Base-by-base conservation (phyloP, 306 rosid genomes). In the Betula pendula region DNA sequence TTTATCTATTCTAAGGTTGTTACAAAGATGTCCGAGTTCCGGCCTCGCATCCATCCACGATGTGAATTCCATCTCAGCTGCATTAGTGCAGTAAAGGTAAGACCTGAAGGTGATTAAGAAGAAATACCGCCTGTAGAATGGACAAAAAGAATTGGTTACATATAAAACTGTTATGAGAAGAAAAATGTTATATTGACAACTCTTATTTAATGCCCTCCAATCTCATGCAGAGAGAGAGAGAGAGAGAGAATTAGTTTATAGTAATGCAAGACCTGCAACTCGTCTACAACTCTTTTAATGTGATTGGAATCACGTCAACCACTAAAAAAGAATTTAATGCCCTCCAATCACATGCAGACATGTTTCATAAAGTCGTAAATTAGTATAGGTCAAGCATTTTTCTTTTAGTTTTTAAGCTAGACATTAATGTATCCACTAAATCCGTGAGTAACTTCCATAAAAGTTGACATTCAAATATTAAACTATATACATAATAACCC, bases 1-100 rank as follows among this genome's bases (percentile, higher is more conserved):
- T 81, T 89, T 91, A 83, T 91, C 95, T 22, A 91, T 85, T 82
- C 95, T 84, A 24, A 93, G 92, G 84, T 93, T 93, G 77, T 88
- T 89, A 81, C 93, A 91, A 52, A 93, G 83, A 87, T 93, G 96
- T 74, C 94, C 95, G 40, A 93, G 96, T 88, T 93, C 98, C 29
- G 98, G 98, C 86, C 98, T 85, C 11, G 85, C 96, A 45, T 88
- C 73, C 96, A 93, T 93, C 98, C 98, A 93, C 5, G 84, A 81
- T 45, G 89, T 38, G 59, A 91, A 91, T 68, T 79, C 74, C 79
- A 47, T 76, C 65, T 87, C 59, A 4, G 72, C 81, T 45, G 93
- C 85, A 19, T 85, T 81, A 71, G 82, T 84, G 87, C 90, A 82
- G 80, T 89, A 88, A 75, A 89, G 92, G 86, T 93, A 93, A n/a